Conservation (phyloP, 768 basidiomycete species). For the Galerina marginata region DNA sequence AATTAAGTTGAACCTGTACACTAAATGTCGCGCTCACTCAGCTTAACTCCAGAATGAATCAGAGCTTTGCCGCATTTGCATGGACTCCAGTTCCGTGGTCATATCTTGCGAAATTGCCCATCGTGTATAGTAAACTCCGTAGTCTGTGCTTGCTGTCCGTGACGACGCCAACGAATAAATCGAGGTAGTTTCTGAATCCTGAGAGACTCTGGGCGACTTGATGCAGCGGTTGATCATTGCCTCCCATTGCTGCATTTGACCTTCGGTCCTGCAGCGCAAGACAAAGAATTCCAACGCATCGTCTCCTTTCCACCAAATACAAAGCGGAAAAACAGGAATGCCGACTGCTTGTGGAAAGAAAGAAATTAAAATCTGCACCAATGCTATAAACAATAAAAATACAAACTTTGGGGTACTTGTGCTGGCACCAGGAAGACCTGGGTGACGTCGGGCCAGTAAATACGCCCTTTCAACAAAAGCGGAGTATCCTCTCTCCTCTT, state of each 20-base stretch:
- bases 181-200: too few species aligned
- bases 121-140: too few species aligned
- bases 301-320: conserved; percentile 95
- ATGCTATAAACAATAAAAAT: conserved; percentile 1
- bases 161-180: too few species aligned
- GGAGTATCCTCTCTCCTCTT: conserved; percentile 68
- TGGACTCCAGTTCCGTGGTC: too few species aligned
- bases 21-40: too few species aligned
- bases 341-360: conserved; percentile 44
- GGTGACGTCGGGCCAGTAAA: conserved; percentile 95
- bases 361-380: conserved; percentile 9
- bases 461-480: conserved; percentile 91
- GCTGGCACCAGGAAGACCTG: conserved; percentile 68
- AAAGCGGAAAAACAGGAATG: conserved; percentile 72
- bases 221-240: conserved; percentile 87
- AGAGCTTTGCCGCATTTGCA: too few species aligned
- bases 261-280: conserved; percentile 89
- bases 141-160: too few species aligned
- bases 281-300: conserved; percentile 94
- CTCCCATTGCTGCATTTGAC: conserved; percentile 94
- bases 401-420: conserved; percentile 66
- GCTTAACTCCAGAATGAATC: too few species aligned
- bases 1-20: too few species aligned
- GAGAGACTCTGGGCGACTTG: conserved; percentile 30
- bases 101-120: too few species aligned